Evolutionary conservation across 805 yeast genomes (phyloP).

Genomic region (Suhomyces xylopsoci): DNA sequence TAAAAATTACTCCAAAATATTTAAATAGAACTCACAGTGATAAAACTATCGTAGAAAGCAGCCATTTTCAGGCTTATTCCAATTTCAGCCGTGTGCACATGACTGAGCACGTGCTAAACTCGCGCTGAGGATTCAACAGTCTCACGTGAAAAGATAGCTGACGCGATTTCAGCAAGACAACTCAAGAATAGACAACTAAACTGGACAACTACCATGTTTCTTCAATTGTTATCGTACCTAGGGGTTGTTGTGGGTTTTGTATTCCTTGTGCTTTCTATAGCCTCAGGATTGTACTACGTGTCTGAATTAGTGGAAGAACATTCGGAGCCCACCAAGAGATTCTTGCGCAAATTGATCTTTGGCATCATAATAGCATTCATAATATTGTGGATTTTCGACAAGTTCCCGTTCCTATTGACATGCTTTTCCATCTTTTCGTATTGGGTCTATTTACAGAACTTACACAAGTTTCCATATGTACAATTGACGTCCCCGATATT

Average conservation of each 20-base stretch:
- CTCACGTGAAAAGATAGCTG: background rate
- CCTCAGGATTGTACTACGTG: conserved; percentile 87
- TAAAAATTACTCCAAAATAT: too few relatives aligned
- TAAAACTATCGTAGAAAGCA: too few relatives aligned
- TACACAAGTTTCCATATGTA: conserved; percentile 81
- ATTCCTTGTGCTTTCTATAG: conserved; percentile 54
- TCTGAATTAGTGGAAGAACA: conserved; percentile 94
- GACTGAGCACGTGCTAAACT: background rate
- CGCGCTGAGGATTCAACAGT: background rate
- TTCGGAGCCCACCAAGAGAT: conserved; percentile 74
- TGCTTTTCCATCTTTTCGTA: conserved; percentile 69
- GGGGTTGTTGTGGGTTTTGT: conserved; percentile 39
- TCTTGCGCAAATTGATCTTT: conserved; percentile 62
- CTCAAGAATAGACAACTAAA: too few relatives aligned
- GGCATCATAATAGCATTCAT: conserved; percentile 53
- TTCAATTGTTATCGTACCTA: conserved; percentile 36
- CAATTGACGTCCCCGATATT: conserved; percentile 70
- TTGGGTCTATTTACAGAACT: conserved; percentile 69
- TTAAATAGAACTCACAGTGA: too few relatives aligned
- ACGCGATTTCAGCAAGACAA: background rate
- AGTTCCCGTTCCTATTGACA: conserved; percentile 70
- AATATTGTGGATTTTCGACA: conserved; percentile 67
- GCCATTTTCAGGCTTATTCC: too few relatives aligned
- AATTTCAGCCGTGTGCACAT: background rate
- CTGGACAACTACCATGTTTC: conserved; percentile 23